A percentile compares a stretch with the other conserved stretches of the same genome.
phyloP scores from a whole-genome alignment of 805 yeast species.

The Ogataea glucozyma region DNA sequence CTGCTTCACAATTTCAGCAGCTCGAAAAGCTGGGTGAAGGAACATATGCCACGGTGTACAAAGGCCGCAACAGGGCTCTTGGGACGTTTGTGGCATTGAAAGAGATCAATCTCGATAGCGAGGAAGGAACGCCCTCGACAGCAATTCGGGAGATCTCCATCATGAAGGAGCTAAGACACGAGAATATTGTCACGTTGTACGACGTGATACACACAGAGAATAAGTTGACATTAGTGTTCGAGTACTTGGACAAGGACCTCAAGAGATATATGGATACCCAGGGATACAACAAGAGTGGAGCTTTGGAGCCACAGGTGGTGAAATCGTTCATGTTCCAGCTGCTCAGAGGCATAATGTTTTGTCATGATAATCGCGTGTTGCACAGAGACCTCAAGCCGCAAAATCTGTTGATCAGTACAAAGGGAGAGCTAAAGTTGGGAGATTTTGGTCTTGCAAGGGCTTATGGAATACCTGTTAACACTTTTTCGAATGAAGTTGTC shows the following conservation, averaged over 20 bases:
- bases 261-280: slow-evolving; percentile 92
- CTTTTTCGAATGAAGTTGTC: slow-evolving; percentile 96
- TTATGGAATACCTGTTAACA: slow-evolving; percentile 96
- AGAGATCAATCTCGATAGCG: slow-evolving; percentile 92
- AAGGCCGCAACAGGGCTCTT: slow-evolving; percentile 81
- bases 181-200: slow-evolving; percentile 86
- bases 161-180: slow-evolving; percentile 92
- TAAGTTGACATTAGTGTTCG: slow-evolving; percentile 90
- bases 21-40: slow-evolving; percentile 92
- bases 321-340: slow-evolving; percentile 94
- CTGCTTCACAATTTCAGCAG: slow-evolving; percentile 45
- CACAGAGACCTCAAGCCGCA: slow-evolving; percentile 94
- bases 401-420: slow-evolving; percentile 80
- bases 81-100: slow-evolving; percentile 92
- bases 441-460: slow-evolving; percentile 98
- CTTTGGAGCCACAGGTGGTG: slow-evolving; percentile 68
- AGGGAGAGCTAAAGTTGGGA: slow-evolving; percentile 91
- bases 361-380: slow-evolving; percentile 82
- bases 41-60: slow-evolving; percentile 98
- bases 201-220: slow-evolving; percentile 97
- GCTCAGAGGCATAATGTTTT: slow-evolving; percentile 82
- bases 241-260: slow-evolving; percentile 88
- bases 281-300: slow-evolving; percentile 60
- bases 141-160: slow-evolving; percentile 95
- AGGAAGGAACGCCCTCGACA: slow-evolving; percentile 98